Base-by-base conservation (phyloP, 1,139 yeast genomes). In the Taiozyma sp. region DNA sequence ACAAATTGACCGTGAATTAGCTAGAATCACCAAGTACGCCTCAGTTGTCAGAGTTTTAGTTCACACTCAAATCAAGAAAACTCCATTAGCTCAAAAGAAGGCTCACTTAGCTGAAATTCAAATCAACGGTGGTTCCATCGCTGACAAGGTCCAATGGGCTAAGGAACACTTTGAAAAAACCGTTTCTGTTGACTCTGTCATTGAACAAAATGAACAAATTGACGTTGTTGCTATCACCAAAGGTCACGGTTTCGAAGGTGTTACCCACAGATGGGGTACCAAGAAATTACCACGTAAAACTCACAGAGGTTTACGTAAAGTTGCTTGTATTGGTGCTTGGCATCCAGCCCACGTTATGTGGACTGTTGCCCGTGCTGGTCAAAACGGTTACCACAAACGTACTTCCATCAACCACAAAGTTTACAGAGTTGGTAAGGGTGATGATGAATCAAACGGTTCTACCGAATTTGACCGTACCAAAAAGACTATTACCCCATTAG, bases 161-260 rank as follows among this genome's bases (percentile, higher is more conserved):
- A 85, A 82, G 79, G 96, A 90, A 80, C 97, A 93, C 85, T 95
- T 93, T 69, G 99, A 93, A 86, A 93, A 95, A 88, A 92, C 97
- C 72, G 96, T 93, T 68, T 79, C 95, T 62, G 96, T 93, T 70
- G 89, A 87, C 79, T 78, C 96, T 67, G 99, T 93, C 70, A 87
- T 93, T 75, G 99, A 93, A 83, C 96, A 93, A 82, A 87, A 91
- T 80, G 99, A 93, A 84, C 87, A 89, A 88, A 85, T 93, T 71
- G 99, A 93, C 72, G 97, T 90, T 70, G 86, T 92, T 73, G 99
- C 97, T 72, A 97, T 95, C 74, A 95, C 99, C 86, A 92, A 88
- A 85, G 99, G 99, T 93, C 96, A 93, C 84, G 99, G 99, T 84
- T 90, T 87, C 89, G 99, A 92, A 81, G 99, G 99, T 91, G 98